Conservation (phyloP, 2,329 filamentous ascomycete genomes). For the Lecanosticta acicola region DNA sequence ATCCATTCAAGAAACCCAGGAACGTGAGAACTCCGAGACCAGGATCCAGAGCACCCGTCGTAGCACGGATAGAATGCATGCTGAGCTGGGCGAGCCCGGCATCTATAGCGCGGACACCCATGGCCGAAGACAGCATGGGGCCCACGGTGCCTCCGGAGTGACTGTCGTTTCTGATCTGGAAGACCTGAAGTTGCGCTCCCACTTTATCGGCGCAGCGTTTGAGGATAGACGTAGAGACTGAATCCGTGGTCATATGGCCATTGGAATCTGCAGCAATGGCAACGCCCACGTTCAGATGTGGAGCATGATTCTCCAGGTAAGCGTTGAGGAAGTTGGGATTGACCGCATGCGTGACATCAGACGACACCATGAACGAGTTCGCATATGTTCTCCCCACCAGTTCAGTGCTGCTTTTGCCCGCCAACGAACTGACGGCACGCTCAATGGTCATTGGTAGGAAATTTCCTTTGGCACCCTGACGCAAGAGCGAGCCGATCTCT, state of each 20-base stretch:
- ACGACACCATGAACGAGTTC: constrained; percentile 84
- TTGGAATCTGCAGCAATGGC: constrained; percentile 77
- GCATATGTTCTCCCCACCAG: constrained; percentile 78
- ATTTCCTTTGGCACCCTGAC: constrained; percentile 85
- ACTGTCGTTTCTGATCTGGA: constrained; percentile 92
- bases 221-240: constrained; percentile 74
- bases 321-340: constrained; percentile 86
- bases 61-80: constrained; percentile 91
- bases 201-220: constrained; percentile 70
- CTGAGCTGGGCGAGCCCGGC: constrained; percentile 85
- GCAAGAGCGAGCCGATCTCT: constrained; percentile 85
- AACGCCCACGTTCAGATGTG: constrained; percentile 82
- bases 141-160: constrained; percentile 92
- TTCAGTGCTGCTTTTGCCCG: constrained; percentile 44
- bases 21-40: constrained; percentile 84
- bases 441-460: constrained; percentile 78
- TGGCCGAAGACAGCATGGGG: constrained; percentile 73
- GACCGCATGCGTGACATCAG: constrained; percentile 88
- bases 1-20: constrained; percentile 81
- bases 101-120: constrained; percentile 79
- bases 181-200: constrained; percentile 69
- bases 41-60: constrained; percentile 77
- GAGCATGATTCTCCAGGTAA: constrained; percentile 81
- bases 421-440: constrained; percentile 68
- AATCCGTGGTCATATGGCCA: constrained; percentile 93